A percentile compares a stretch with the other conserved stretches of the same genome.
Conservation (phyloP, 2,329 filamentous ascomycete species). For the Furcasterigmium sp. region DNA sequence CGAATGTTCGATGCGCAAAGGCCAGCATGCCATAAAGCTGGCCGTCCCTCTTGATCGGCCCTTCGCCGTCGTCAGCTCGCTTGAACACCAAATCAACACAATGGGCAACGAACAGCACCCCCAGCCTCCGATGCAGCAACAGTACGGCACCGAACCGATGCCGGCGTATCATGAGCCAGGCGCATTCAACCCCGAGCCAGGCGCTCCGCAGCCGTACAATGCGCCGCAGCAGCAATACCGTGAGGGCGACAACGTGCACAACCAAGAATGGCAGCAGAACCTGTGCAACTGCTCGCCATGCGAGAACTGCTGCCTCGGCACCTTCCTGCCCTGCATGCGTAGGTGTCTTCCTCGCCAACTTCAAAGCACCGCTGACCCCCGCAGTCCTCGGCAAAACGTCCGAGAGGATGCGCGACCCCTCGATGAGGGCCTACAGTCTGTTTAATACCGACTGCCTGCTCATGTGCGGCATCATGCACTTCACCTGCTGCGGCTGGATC, state of each 20-base stretch:
- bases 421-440: conserved; percentile 29
- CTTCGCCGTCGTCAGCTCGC: too few relatives aligned
- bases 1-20: too few relatives aligned
- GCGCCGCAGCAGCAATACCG: conserved; percentile 9
- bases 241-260: conserved; percentile 6
- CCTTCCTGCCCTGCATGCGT: conserved; percentile 38
- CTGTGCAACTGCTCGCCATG: conserved; percentile 36
- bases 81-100: too few relatives aligned
- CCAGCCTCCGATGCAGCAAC: conserved; percentile 2
- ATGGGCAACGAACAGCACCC: conserved; percentile 5
- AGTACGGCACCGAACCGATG: not conserved
- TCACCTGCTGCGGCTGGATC: conserved; percentile 38
- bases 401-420: conserved; percentile 37
- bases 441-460: conserved; percentile 38
- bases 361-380: not conserved
- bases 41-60: too few relatives aligned
- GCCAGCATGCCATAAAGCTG: too few relatives aligned
- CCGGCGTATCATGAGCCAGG: not conserved
- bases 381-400: conserved; percentile 38
- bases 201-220: conserved; percentile 3
- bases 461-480: conserved; percentile 28
- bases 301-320: conserved; percentile 30
- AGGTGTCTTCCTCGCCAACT: conserved; percentile 16
- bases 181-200: too few relatives aligned
- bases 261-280: conserved; percentile 29